A percentile compares a stretch with the other conserved stretches of the same genome.
Conservation (phyloP, 345 rosid genomes). For the Populus simonii region DNA sequence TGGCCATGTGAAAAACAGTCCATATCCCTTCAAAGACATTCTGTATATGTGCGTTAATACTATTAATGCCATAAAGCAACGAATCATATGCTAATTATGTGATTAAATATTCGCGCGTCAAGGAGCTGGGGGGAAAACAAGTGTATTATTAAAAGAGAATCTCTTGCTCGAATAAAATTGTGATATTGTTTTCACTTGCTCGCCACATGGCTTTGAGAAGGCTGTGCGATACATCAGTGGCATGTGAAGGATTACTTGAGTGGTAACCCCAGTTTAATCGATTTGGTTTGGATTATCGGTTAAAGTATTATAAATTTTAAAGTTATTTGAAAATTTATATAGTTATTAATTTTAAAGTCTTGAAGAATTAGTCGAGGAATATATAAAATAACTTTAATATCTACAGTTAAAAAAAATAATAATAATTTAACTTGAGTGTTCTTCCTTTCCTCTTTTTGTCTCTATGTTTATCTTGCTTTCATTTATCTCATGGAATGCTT, state of each 20-base stretch:
- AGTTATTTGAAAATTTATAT: too few species aligned
- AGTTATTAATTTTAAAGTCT: too few species aligned
- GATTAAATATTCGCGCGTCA: not conserved
- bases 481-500: not conserved
- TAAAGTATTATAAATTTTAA: too few species aligned
- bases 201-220: not conserved
- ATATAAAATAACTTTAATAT: too few species aligned
- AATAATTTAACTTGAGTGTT: too few species aligned
- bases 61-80: not conserved
- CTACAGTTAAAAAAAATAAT: too few species aligned
- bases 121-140: too few species aligned
- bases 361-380: too few species aligned
- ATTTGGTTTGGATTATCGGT: too few species aligned
- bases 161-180: not conserved
- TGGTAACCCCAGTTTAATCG: too few species aligned
- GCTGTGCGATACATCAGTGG: not conserved
- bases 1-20: constrained; percentile 9
- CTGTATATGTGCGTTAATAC: constrained; percentile 7
- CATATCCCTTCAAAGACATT: constrained; percentile 26
- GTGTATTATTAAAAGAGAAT: not conserved
- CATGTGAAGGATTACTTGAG: not conserved
- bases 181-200: not conserved
- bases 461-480: not conserved
- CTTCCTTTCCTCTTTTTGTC: not conserved
- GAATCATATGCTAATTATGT: not conserved